Base-by-base conservation (phyloP, 2,329 filamentous ascomycete species). In the Fusarium nanum region DNA sequence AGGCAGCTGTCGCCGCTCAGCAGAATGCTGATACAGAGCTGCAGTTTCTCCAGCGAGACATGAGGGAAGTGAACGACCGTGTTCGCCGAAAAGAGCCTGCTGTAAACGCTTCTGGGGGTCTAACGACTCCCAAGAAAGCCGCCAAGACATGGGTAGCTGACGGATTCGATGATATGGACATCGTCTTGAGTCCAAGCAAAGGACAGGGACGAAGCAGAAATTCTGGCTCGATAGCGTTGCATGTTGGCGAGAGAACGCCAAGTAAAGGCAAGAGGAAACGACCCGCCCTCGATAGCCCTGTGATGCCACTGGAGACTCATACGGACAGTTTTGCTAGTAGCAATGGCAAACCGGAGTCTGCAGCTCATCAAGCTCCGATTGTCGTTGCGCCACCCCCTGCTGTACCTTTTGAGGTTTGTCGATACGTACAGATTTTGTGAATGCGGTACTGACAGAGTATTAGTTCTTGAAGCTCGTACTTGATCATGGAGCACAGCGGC, bases 231-330 rank as follows among this genome's bases (percentile, higher is more conserved):
- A 80, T 85, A 4, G 81, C 84, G 5, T 76, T 79, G 16, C 79
- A 83, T 23, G 78, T 85, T 6, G 80, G 80, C 1, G 86, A 89
- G 70, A 82, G 85, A 63, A 89, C 87, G 5, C 92, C 92, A 1
- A 91, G 83, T 40, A 91, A 90, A 58, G 84, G 83, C 9, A 95
- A 95, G 81, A 83, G 92, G 69, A 94, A 94, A 76, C 84, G 92
- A 6, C 86, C 86, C 2, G 75, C 81, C 2, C 81, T 89, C 5
- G 89, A 92, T 64, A 94, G 91, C 71, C 92, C 92, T 2, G 83
- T 89, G 16, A 85, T 84, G 75, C 84, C 88, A 2, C 80, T 93
- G 13, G 88, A 90, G 55, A 86, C 79, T 11, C 81, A 83, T 67
- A 82, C 80, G 3, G 81, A 82, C 44, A 82, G 85, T 64, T 76